Evolutionary conservation across 2,329 filamentous ascomycete genomes (phyloP).

Genomic region (Fonsecaea multimorphosa): DNA sequence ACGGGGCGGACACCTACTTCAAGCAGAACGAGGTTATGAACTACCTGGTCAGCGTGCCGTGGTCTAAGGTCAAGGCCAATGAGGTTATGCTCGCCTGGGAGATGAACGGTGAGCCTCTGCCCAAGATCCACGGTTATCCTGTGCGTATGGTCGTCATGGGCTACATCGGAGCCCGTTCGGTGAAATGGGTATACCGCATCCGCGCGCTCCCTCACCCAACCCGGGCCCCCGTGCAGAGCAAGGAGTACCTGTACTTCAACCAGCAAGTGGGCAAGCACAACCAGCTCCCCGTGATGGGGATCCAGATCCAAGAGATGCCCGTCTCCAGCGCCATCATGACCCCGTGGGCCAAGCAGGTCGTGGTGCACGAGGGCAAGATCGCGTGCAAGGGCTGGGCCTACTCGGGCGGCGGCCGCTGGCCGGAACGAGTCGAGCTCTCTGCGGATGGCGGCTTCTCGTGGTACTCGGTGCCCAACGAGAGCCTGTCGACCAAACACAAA

Average conservation of each 20-base stretch:
- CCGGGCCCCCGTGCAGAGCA: slow-evolving; percentile 66
- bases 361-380: slow-evolving; percentile 65
- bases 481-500: slow-evolving; percentile 66
- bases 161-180: slow-evolving; percentile 70
- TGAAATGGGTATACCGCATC: slow-evolving; percentile 65
- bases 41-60: slow-evolving; percentile 71
- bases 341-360: slow-evolving; percentile 64
- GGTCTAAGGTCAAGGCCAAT: slow-evolving; percentile 69
- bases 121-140: slow-evolving; percentile 70
- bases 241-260: slow-evolving; percentile 72
- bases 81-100: slow-evolving; percentile 73
- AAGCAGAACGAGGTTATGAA: slow-evolving; percentile 70
- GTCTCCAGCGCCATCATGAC: slow-evolving; percentile 71
- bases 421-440: slow-evolving; percentile 68
- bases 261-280: slow-evolving; percentile 74
- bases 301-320: slow-evolving; percentile 75
- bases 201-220: slow-evolving; percentile 65
- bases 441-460: slow-evolving; percentile 68
- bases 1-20: slow-evolving; percentile 75
- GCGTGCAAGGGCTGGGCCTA: slow-evolving; percentile 67
- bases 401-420: slow-evolving; percentile 64
- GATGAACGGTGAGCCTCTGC: slow-evolving; percentile 71
- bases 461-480: slow-evolving; percentile 67
- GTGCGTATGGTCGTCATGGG: slow-evolving; percentile 68
- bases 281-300: slow-evolving; percentile 62